Base-by-base conservation (phyloP, 2,329 filamentous ascomycete species). In the Diaporthe sp. region DNA sequence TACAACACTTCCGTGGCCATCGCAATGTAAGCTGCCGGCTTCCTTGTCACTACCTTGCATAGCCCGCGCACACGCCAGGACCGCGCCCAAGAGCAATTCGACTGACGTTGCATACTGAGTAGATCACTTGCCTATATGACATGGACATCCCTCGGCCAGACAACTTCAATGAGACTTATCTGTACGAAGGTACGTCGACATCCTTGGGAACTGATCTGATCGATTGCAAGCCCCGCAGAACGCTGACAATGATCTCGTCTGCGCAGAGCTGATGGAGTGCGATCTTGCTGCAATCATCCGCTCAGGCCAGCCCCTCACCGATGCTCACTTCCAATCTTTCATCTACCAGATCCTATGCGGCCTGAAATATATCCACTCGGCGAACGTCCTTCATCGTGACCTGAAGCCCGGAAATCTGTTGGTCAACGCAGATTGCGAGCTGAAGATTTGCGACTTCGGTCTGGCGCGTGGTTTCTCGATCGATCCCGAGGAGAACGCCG, bases 261-360 rank as follows among this genome's bases (percentile, higher is more conserved):
- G 49, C 47, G 51, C 83, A 98, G 97, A 99, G 86, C 90, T 99
- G 85, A 99, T 99, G 97, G 97, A 99, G 84, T 98, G 97, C 87
- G 97, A 99, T 86, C 87, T 99, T 84, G 97, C 97, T 44, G 97
- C 97, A 79, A 99, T 99, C 84, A 98, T 99, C 81, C 93, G 97
- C 80, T 98, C 96, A 57, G 97, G 97, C 77, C 97, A 99, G 85
- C 96, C 97, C 65, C 89, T 99, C 83, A 99, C 97, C 82, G 97
- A 99, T 83, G 97, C 97, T 73, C 97, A 99, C 86, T 99, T 99
- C 89, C 97, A 99, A 87, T 98, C 97, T 71, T 99, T 99, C 88
- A 98, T 99, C 87, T 99, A 99, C 89, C 97, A 99, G 90, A 99
- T 99, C 80, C 93, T 99, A 8, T 98, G 97, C 84, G 97, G 97